Evolutionary conservation across 108 stramenopile species (phyloP), one percentile per base, ranked within the genome.

Genomic region (Cyclotella baltica): DNA sequence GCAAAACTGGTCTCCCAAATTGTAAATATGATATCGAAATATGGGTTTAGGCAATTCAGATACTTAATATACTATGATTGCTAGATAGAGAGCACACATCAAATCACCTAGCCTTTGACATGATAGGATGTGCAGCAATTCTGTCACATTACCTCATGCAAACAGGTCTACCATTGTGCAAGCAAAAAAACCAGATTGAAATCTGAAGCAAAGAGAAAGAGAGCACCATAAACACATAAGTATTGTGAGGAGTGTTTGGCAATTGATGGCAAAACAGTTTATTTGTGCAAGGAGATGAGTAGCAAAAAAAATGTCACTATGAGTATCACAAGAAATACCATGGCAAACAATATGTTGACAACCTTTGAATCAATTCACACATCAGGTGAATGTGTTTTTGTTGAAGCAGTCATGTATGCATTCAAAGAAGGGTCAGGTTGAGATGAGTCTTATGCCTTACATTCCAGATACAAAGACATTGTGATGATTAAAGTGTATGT

Each of bases 221-320:
- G 62, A 64, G 10, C 36, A 18, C 6, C 19, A n/a, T 8, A 6
- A 6, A 28, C 62, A 5, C 25, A 40, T 22, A 64, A 28, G 62
- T 8, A 27, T 64, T 64, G 62, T 31, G 62, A 64, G 40, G 62
- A 64, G 62, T 64, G 62, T n/a, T 40, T 18, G 19, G 36, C 62
- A 19, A 8, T 31, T 6, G 27, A n/a, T 6, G 62, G 62, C 19
- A 64, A 31, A 43, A 10, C 40, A 11, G 40, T 43, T 43, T 43
- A 11, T 13, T 43, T 43, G 13, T 43, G 40, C 40, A 43, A 43
- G 8, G 40, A 43, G 13, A 43, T 43, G 8, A 43, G 40, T 8
- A 43, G 13, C 10, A 13, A 43, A 13, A 8, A 11, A 43, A 13
- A 13, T 43, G 40, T 43, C 40, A 43, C 13, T 43, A 11, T 13